Evolutionary conservation across 2,329 filamentous ascomycete genomes (phyloP).

Genomic region (Cercospora sp.): DNA sequence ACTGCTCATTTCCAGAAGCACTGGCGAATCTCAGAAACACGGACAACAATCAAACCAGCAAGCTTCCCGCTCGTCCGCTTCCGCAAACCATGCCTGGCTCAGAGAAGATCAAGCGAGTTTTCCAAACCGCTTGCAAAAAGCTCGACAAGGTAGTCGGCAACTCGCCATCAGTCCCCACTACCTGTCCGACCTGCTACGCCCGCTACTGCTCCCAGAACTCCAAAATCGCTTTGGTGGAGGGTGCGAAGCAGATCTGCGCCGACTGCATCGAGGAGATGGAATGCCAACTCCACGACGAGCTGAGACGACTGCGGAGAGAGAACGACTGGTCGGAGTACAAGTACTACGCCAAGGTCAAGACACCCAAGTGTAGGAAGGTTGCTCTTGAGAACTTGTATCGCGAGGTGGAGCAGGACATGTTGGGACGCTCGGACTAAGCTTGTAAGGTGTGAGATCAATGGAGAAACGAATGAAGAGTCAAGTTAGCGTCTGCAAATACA

Average conservation of each 20-base stretch:
- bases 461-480: background rate
- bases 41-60: background rate
- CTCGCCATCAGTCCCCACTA: background rate
- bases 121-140: background rate
- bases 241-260: background rate
- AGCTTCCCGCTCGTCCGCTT: background rate
- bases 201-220: background rate
- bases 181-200: background rate
- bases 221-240: background rate
- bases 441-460: background rate
- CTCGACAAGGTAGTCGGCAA: background rate
- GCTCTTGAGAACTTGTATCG: background rate
- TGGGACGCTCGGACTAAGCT: background rate
- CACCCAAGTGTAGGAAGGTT: background rate
- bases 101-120: background rate
- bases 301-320: background rate
- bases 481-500: background rate
- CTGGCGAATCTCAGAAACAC: background rate
- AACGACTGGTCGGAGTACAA: background rate
- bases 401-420: background rate
- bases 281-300: background rate
- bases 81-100: background rate
- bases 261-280: background rate
- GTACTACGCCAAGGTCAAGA: background rate
- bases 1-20: background rate